phyloP scores from a whole-genome alignment of 371 early-diverging fungal species.

The Batkoa obscura region DNA sequence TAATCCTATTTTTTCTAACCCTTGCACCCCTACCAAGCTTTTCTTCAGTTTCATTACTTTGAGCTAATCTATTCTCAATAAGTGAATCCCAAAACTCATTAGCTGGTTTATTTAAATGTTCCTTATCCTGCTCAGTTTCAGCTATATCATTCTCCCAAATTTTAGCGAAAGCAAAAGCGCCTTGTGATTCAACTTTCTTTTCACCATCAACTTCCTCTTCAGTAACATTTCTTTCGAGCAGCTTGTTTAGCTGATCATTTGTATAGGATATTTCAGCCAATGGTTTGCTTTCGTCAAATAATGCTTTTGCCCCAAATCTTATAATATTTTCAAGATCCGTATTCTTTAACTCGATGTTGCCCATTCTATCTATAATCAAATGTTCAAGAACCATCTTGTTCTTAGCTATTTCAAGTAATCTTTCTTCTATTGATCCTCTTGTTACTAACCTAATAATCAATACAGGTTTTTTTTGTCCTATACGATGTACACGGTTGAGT shows the following conservation, averaged over 20 bases:
- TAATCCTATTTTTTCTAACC: background rate
- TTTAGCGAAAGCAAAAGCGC: background rate
- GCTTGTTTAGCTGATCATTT: background rate
- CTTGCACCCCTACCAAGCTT: background rate
- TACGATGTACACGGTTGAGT: constrained; percentile 96
- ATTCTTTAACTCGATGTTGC: constrained; percentile 5
- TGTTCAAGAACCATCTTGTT: constrained; percentile 96
- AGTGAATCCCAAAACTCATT: background rate
- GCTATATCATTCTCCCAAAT: background rate
- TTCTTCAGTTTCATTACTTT: background rate
- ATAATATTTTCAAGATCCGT: constrained; percentile 16
- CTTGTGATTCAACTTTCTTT: background rate
- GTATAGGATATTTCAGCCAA: background rate
- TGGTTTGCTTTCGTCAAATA: background rate
- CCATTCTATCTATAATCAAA: constrained; percentile 85
- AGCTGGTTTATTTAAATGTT: too few species aligned
- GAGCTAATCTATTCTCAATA: background rate
- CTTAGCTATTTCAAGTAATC: constrained; percentile 86
- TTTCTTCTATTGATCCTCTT: constrained; percentile 90
- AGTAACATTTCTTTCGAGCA: background rate
- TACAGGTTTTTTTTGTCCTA: constrained; percentile 98
- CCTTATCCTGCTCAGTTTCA: background rate
- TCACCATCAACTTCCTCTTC: too few species aligned
- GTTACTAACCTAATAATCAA: constrained; percentile 86
- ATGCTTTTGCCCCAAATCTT: constrained; percentile 7